Evolutionary conservation across 345 rosid genomes (phyloP).

Genomic region (Eucalyptus erythrocorys): DNA sequence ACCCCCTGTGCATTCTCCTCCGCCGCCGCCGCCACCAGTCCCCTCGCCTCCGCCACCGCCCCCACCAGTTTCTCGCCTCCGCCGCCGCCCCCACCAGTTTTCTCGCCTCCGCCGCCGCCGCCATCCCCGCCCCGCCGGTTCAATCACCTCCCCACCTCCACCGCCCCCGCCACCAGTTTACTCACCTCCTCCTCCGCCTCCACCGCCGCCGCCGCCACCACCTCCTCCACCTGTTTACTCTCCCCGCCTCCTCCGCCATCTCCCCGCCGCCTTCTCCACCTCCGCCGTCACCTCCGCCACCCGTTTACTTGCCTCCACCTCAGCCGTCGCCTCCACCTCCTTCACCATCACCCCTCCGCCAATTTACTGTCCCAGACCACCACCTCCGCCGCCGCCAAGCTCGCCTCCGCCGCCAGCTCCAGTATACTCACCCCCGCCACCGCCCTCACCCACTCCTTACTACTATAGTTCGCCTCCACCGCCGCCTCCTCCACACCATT

Average conservation of each 20-base stretch:
- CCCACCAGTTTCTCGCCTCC: conserved; percentile 4
- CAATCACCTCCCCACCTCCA: conserved; percentile 15
- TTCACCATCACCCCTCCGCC: not conserved
- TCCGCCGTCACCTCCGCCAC: conserved; percentile 1
- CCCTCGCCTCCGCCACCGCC: conserved; percentile 8
- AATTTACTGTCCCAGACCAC: not conserved
- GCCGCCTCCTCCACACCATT: not conserved
- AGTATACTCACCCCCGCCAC: conserved; percentile 2
- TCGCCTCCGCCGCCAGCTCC: conserved; percentile 6
- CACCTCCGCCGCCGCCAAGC: conserved; percentile 4
- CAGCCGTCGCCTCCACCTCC: conserved; percentile 19
- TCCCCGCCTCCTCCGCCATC: not conserved
- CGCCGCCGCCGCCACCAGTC: conserved; percentile 9
- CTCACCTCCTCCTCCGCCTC: conserved; percentile 27
- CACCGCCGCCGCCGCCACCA: conserved; percentile 13
- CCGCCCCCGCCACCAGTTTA: conserved; percentile 30
- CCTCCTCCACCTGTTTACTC: conserved; percentile 5
- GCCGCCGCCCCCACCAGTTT: no score
- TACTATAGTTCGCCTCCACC: not conserved
- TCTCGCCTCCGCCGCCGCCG: not conserved
- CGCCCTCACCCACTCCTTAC: conserved; percentile 1
- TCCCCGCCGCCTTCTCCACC: not conserved
- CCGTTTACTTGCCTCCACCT: conserved; percentile 14
- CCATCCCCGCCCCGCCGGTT: conserved; percentile 14
- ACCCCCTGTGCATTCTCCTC: conserved; percentile 3